A percentile compares a stretch with the other conserved stretches of the same genome.
Evolutionary conservation across 345 rosid species (phyloP).

Genomic region (Pugionium dolabratum): DNA sequence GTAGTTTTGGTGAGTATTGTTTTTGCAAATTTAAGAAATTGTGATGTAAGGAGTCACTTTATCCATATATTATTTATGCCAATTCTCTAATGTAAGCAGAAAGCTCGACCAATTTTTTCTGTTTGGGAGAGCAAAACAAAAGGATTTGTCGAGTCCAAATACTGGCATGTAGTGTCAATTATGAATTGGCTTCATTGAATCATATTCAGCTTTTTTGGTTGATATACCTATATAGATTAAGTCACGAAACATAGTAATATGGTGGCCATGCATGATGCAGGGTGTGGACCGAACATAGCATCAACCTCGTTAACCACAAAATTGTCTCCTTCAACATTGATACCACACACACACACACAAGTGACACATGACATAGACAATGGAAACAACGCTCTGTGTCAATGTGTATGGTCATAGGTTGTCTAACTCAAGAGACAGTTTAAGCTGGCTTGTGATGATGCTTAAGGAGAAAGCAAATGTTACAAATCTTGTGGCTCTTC

Average conservation of each 20-base stretch:
- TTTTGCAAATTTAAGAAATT: no score
- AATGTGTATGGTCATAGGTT: constrained; percentile 28
- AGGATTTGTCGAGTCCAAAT: background rate
- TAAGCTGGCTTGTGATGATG: constrained; percentile 22
- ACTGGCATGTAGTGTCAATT: background rate
- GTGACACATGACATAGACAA: constrained; percentile 6
- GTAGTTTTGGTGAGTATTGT: no score
- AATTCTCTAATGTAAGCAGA: no score
- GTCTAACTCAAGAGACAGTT: constrained; percentile 23
- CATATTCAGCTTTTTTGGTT: constrained; percentile 1
- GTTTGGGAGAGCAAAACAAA: no score
- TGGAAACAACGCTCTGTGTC: background rate
- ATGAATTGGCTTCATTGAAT: background rate
- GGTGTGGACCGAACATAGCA: constrained; percentile 33
- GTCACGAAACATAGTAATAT: constrained; percentile 24
- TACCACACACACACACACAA: constrained; percentile 1
- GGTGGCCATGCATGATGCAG: constrained; percentile 33
- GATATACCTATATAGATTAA: background rate
- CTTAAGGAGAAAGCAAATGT: constrained; percentile 33
- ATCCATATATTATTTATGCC: no score
- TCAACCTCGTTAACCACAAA: constrained; percentile 35
- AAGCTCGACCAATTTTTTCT: no score
- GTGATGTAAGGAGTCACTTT: no score
- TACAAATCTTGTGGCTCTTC: constrained; percentile 19
- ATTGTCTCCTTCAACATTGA: constrained; percentile 37